A percentile compares a stretch with the other conserved stretches of the same genome.
phyloP scores from a whole-genome alignment of 176 grass and related monocot genomes.

The Triticum turgidum region DNA sequence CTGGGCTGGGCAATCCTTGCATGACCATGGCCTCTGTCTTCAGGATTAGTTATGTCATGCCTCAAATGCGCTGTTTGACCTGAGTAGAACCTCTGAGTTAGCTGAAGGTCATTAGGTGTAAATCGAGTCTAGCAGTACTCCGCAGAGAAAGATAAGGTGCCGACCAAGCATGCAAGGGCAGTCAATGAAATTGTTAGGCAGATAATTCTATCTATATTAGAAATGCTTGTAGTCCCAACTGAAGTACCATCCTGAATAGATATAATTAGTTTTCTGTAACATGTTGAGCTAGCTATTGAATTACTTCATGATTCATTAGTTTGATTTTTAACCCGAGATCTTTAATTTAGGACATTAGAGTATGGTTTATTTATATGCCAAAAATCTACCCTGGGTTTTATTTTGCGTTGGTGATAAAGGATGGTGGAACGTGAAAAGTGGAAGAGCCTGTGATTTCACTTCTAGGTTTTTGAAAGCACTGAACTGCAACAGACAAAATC shows the following conservation, averaged over 20 bases:
- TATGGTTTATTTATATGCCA: conserved; percentile 16
- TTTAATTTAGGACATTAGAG: not conserved
- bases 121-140: not conserved
- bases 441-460: not conserved
- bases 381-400: not conserved
- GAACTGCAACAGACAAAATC: not conserved
- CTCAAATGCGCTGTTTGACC: not conserved
- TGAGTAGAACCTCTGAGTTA: not conserved
- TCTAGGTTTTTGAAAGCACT: not conserved
- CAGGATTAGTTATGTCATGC: not conserved
- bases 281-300: not conserved
- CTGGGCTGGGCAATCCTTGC: not conserved
- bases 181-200: not conserved
- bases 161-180: not conserved
- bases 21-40: not conserved
- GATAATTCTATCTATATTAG: not conserved
- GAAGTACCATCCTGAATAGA: not conserved
- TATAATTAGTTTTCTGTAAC: not conserved
- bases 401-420: not conserved
- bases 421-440: not conserved
- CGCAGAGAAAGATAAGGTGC: not conserved
- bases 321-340: not conserved
- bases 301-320: not conserved
- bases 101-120: not conserved
- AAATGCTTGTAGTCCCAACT: not conserved